Evolutionary conservation across 2,329 filamentous ascomycete genomes (phyloP).

Genomic region (Botrytis aclada): DNA sequence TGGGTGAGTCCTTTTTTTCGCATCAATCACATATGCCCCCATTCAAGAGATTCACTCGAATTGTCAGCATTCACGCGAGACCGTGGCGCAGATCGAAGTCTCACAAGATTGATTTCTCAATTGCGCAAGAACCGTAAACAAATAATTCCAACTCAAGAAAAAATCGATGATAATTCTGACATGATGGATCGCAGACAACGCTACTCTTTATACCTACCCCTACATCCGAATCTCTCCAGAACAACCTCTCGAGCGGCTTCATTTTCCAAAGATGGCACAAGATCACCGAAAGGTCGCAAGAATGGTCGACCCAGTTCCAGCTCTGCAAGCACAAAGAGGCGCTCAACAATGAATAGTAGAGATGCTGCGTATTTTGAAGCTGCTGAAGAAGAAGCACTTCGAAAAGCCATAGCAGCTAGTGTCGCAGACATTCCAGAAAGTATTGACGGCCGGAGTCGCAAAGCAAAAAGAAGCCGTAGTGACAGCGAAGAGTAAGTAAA

Average conservation of each 20-base stretch:
- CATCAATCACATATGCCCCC: slow-evolving; percentile 16
- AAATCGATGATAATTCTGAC: slow-evolving; percentile 39
- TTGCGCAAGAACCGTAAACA: slow-evolving; percentile 15
- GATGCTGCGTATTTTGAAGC: slow-evolving; percentile 78
- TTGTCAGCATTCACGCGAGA: slow-evolving; percentile 34
- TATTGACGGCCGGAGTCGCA: slow-evolving; percentile 53
- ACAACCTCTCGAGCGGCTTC: slow-evolving; percentile 62
- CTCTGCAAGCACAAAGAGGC: slow-evolving; percentile 59
- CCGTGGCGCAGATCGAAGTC: slow-evolving; percentile 37
- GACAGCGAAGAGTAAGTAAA: slow-evolving; percentile 86
- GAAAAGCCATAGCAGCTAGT: slow-evolving; percentile 90
- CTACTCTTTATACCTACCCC: slow-evolving; percentile 63
- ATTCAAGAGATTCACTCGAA: slow-evolving; percentile 25
- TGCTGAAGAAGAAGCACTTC: slow-evolving; percentile 77
- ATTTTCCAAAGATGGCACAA: slow-evolving; percentile 59
- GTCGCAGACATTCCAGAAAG: slow-evolving; percentile 58
- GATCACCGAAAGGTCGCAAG: slow-evolving; percentile 54
- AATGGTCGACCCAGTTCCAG: slow-evolving; percentile 50
- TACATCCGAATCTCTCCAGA: slow-evolving; percentile 52
- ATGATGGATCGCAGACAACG: slow-evolving; percentile 51
- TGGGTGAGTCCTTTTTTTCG: slow-evolving; percentile 61
- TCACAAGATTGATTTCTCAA: slow-evolving; percentile 36
- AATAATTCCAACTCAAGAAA: slow-evolving; percentile 20
- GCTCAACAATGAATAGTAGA: slow-evolving; percentile 96
- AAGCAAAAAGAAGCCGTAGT: slow-evolving; percentile 80